Conservation (phyloP, 1,284 basidiomycete genomes). For the Ustilago vetiveriae region DNA sequence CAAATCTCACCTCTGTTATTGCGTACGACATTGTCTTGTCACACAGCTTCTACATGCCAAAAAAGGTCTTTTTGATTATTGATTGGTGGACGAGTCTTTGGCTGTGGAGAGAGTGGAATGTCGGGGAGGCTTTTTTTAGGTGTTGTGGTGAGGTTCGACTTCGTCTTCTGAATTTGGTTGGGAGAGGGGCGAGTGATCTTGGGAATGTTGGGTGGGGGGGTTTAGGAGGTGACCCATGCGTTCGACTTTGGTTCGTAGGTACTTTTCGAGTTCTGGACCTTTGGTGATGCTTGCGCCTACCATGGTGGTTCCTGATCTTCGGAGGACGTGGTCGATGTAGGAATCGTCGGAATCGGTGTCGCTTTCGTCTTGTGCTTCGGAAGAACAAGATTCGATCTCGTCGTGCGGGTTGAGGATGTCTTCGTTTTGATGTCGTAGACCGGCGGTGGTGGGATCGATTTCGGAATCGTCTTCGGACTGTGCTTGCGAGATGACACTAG, state of each 20-base stretch:
- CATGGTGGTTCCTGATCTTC: conserved; percentile 79
- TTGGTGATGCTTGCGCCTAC: conserved; percentile 82
- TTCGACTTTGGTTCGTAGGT: conserved; percentile 92
- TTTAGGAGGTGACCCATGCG: conserved; percentile 95
- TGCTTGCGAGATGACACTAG: conserved; percentile 40
- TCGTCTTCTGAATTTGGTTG: conserved; percentile 38
- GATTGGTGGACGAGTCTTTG: no score
- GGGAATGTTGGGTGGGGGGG: conserved; percentile 67
- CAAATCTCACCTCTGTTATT: no score
- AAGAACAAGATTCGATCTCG: conserved; percentile 34
- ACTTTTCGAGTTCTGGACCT: conserved; percentile 91
- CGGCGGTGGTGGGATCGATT: conserved; percentile 18
- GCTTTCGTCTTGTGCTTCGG: conserved; percentile 31
- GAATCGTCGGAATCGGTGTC: conserved; percentile 48
- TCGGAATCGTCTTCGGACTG: conserved; percentile 16
- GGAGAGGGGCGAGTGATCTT: conserved; percentile 8
- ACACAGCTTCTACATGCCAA: no score
- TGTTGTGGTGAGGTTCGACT: background rate
- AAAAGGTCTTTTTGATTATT: no score
- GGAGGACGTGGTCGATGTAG: conserved; percentile 68
- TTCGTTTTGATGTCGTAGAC: conserved; percentile 24
- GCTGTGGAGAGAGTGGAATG: no score
- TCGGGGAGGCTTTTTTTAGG: no score
- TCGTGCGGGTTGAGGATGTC: conserved; percentile 18
- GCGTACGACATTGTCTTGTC: no score